A percentile compares a stretch with the other conserved stretches of the same genome.
Evolutionary conservation across 1,139 yeast genomes (phyloP).

Genomic region (Tardiomyces digboiensis): DNA sequence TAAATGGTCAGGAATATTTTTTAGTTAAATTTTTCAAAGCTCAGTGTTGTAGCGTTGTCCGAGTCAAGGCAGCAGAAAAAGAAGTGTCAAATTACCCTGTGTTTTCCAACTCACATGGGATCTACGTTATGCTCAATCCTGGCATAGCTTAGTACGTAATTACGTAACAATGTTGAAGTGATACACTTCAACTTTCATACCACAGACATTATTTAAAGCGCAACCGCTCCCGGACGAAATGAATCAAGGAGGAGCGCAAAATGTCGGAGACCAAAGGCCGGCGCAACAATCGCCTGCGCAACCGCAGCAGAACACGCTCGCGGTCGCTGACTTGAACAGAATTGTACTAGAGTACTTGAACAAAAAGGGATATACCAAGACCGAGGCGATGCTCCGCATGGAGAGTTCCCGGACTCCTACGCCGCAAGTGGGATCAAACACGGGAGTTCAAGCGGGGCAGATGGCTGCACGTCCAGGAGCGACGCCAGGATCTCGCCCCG

Average conservation of each 20-base stretch:
- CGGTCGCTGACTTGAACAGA: slow-evolving; percentile 77
- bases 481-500: slow-evolving; percentile 8
- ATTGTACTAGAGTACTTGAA: slow-evolving; percentile 87
- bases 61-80: too few relatives aligned
- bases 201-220: too few relatives aligned
- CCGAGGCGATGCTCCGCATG: slow-evolving; percentile 88
- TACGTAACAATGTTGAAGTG: too few relatives aligned
- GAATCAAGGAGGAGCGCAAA: background rate
- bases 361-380: slow-evolving; percentile 88
- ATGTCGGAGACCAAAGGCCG: background rate
- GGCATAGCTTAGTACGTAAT: too few relatives aligned
- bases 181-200: too few relatives aligned
- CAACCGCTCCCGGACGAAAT: background rate
- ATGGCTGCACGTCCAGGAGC: slow-evolving; percentile 5
- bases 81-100: too few relatives aligned
- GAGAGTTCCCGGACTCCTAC: slow-evolving; percentile 73
- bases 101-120: too few relatives aligned
- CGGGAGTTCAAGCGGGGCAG: slow-evolving; percentile 12
- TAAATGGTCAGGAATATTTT: too few relatives aligned
- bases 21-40: too few relatives aligned
- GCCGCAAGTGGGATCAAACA: slow-evolving; percentile 27
- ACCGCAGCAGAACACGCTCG: slow-evolving; percentile 23
- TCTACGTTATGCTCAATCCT: too few relatives aligned
- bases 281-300: background rate
- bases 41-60: too few relatives aligned